A percentile compares a stretch with the other conserved stretches of the same genome.
phyloP scores from a whole-genome alignment of 306 rosid species.

The Cicer judaicum region DNA sequence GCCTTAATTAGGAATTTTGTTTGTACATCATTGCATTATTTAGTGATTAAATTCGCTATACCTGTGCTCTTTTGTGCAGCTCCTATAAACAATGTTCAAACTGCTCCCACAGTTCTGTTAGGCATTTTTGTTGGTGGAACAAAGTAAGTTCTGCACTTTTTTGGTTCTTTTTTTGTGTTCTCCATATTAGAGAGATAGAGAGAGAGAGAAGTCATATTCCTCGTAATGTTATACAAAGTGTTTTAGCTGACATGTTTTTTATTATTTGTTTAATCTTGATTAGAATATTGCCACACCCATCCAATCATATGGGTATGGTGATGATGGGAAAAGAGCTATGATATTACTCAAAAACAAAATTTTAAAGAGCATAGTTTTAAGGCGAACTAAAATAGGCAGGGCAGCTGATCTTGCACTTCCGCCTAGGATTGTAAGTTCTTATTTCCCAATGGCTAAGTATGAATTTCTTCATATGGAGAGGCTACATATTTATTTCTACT shows the following conservation, averaged over 20 bases:
- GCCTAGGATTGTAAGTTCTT: conserved; percentile 82
- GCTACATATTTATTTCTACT: conserved; percentile 24
- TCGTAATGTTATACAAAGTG: conserved; percentile 2
- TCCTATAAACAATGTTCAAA: conserved; percentile 60
- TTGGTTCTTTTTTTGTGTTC: conserved; percentile 37
- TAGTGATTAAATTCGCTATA: conserved; percentile 18
- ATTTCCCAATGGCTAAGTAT: conserved; percentile 26
- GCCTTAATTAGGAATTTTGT: not conserved
- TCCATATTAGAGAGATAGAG: not conserved
- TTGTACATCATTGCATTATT: conserved; percentile 27
- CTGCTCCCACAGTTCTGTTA: conserved; percentile 76
- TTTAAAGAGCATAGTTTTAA: conserved; percentile 68
- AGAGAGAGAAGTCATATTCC: conserved; percentile 21
- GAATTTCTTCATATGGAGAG: conserved; percentile 11
- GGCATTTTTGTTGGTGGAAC: conserved; percentile 99
- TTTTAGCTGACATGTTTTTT: conserved; percentile 15
- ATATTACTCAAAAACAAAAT: conserved; percentile 76
- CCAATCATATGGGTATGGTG: conserved; percentile 49
- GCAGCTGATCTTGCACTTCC: conserved; percentile 97
- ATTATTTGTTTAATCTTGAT: conserved; percentile 42
- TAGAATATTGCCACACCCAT: conserved; percentile 77
- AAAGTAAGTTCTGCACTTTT: conserved; percentile 64
- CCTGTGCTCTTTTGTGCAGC: conserved; percentile 53
- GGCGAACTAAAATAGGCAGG: conserved; percentile 91
- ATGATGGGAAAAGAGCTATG: conserved; percentile 70